phyloP scores from a whole-genome alignment of 306 rosid genomes.

The Gleditsia sinensis region DNA sequence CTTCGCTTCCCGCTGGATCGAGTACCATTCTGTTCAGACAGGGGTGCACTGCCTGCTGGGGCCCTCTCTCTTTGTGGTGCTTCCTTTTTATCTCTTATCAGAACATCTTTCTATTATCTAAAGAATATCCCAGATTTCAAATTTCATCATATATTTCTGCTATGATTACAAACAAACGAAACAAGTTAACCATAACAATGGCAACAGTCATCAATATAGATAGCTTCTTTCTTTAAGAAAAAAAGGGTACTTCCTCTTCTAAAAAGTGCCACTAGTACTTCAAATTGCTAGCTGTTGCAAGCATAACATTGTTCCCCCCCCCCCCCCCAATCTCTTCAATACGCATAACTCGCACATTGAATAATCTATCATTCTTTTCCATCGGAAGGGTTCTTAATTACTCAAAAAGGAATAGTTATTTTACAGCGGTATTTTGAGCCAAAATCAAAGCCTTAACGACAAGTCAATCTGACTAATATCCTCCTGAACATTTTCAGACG shows the following conservation, averaged over 20 bases:
- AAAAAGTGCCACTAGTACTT: constrained; percentile 25
- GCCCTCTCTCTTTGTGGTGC: neutral
- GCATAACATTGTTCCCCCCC: neutral
- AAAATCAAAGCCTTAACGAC: constrained; percentile 71
- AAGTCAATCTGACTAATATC: constrained; percentile 75
- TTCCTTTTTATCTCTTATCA: constrained; percentile 3
- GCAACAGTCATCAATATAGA: constrained; percentile 25
- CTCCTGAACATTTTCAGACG: constrained; percentile 55
- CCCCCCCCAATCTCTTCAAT: neutral
- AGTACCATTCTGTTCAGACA: neutral
- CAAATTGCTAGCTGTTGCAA: constrained; percentile 19
- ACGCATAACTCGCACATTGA: no score
- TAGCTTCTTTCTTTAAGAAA: constrained; percentile 34
- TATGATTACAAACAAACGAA: constrained; percentile 29
- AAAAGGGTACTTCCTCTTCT: neutral
- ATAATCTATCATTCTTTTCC: no score
- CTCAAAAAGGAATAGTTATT: no score
- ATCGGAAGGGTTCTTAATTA: no score
- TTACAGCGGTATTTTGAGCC: no score
- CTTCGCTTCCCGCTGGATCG: no score
- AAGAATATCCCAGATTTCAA: constrained; percentile 28
- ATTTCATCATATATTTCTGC: constrained; percentile 4
- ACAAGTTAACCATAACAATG: constrained; percentile 27
- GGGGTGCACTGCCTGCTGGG: neutral
- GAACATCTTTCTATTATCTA: constrained; percentile 10